Evolutionary conservation across 305 asterid genomes (phyloP).

Genomic region (Fraxinus platypoda): DNA sequence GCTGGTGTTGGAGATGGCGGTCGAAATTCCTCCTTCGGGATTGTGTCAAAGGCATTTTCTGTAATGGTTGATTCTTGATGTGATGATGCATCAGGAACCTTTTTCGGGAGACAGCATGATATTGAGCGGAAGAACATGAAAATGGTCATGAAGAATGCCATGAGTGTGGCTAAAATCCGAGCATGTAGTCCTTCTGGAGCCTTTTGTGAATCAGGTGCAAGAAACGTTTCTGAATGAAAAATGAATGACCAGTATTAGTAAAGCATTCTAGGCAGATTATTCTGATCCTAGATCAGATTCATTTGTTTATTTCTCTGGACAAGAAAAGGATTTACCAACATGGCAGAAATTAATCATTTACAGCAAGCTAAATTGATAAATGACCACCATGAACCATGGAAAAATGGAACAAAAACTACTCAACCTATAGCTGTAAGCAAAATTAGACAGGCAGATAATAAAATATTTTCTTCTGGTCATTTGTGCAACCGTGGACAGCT

Average conservation of each 20-base stretch:
- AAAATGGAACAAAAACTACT: neutral
- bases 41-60: conserved; percentile 51
- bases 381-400: neutral
- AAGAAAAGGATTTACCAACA: neutral
- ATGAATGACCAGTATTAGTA: neutral
- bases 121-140: conserved; percentile 56
- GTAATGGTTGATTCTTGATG: conserved; percentile 33
- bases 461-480: neutral
- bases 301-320: neutral
- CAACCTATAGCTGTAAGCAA: neutral
- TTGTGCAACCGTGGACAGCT: neutral
- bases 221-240: conserved; percentile 43
- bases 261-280: neutral
- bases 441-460: neutral
- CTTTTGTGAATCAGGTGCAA: conserved; percentile 47
- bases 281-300: neutral
- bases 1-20: conserved; percentile 83
- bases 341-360: neutral
- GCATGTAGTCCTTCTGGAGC: conserved; percentile 56
- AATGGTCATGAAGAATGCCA: conserved; percentile 74
- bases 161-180: conserved; percentile 53
- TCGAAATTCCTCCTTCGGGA: conserved; percentile 63
- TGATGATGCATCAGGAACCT: conserved; percentile 46
- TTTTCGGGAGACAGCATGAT: conserved; percentile 43
- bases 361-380: neutral